Percentiles rank a stretch among this genome's conserved stretches.
Evolutionary conservation across 2,329 filamentous ascomycete species (phyloP).

Genomic region (Clonostachys sp.): DNA sequence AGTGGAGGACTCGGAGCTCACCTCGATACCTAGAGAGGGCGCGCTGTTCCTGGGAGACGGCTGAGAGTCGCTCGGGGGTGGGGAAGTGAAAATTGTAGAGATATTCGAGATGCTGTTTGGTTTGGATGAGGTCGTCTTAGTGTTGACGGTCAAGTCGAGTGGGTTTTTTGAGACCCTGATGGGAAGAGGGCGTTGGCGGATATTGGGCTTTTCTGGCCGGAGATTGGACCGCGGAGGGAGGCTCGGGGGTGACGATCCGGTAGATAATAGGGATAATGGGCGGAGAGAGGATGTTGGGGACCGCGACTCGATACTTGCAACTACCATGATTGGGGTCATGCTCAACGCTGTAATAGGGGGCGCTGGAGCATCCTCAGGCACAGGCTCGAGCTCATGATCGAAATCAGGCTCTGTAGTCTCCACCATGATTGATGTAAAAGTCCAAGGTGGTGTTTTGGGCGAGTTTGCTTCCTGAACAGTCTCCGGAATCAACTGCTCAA

Average conservation of each 20-base stretch:
- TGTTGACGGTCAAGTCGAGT: constrained; percentile 1
- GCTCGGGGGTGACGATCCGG: neutral
- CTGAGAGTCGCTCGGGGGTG: neutral
- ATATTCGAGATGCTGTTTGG: constrained; percentile 1
- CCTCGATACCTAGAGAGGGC: neutral
- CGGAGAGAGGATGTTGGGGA: constrained; percentile 1
- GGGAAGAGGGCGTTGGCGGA: constrained; percentile 2
- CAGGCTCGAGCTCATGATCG: neutral
- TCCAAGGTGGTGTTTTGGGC: neutral
- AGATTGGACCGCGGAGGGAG: neutral
- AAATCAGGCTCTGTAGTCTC: neutral
- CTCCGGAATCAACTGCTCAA: constrained; percentile 1
- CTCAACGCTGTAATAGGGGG: neutral
- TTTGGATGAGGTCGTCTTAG: neutral
- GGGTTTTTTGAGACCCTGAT: constrained; percentile 1
- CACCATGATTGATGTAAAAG: constrained; percentile 1
- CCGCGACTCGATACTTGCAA: constrained; percentile 1
- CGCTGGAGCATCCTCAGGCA: neutral
- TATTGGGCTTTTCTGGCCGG: constrained; percentile 1
- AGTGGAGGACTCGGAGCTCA: neutral
- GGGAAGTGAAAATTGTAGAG: neutral
- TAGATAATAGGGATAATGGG: constrained; percentile 1
- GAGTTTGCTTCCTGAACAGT: constrained; percentile 1
- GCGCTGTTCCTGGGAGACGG: neutral
- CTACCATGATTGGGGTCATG: constrained; percentile 1